Conservation (phyloP, 1,284 basidiomycete genomes). For the Uromyces viciae-fabae region DNA sequence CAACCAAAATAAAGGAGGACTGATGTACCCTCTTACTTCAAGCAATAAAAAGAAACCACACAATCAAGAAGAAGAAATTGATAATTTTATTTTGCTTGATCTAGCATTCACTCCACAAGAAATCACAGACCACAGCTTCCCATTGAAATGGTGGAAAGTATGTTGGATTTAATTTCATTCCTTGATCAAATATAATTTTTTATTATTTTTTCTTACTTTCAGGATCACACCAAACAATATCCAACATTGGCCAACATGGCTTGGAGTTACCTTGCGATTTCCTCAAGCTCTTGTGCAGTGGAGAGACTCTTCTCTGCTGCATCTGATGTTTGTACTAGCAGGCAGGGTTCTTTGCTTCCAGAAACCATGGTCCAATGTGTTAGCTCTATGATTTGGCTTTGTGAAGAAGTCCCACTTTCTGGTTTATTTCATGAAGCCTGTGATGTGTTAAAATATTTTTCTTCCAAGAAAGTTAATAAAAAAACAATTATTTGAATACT, state of each 20-base stretch:
- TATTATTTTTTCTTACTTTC: no score
- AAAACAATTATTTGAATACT: no score
- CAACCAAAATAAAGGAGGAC: no score
- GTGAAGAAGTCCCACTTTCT: background rate
- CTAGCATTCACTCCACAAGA: background rate
- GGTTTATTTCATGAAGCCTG: no score
- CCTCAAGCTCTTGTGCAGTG: background rate
- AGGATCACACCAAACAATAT: no score
- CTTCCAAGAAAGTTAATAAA: no score
- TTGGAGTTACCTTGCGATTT: background rate
- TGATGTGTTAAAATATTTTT: no score
- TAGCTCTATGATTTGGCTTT: background rate
- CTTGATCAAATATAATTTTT: no score
- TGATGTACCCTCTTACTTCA: no score
- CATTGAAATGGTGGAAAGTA: constrained; percentile 2
- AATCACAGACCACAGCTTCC: background rate
- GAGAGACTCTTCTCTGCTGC: constrained; percentile 1
- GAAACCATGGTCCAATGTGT: background rate
- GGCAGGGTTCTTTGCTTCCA: background rate
- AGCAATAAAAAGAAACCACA: no score
- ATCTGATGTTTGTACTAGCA: background rate
- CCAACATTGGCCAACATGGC: background rate
- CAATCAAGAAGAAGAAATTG: background rate
- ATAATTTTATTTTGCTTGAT: background rate
- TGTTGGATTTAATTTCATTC: background rate